Base-by-base conservation (phyloP, 805 yeast genomes). In the Barnettozyma californica region DNA sequence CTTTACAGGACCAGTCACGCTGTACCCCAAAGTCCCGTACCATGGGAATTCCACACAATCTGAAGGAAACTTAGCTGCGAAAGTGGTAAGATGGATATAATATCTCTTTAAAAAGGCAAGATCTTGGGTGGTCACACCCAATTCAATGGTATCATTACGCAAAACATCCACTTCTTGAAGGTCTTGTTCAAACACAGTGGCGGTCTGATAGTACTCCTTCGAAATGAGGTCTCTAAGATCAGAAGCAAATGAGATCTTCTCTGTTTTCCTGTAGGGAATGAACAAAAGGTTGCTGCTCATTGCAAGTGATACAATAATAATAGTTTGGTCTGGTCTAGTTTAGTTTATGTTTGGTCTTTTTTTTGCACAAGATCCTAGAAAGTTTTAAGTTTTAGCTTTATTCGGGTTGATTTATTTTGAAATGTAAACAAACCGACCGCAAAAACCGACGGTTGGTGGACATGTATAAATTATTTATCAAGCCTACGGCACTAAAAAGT, bases 11-110 rank as follows among this genome's bases (percentile, higher is more conserved):
- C 79, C 77, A 8, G 73, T 65, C 2, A 76, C 71, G 18, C 81
- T 68, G 45, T 76, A 75, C 0, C 87, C 83, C 5, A 87, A 65
- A 1, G 88, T 78, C 20, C 83, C 83, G 59, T 69, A 78, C 98
- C 97, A 92, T 0, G 79, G 71, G 54, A 88, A 84, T 35, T 72
- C 75, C 9, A 79, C 66, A 18, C 75, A 69, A 52, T 83, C 84
- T 26, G 71, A 70, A 0, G 94, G 89, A 50, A 91, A 84, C 59
- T 84, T 87, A 43, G 64, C 48, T 34, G 65, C 64, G 8, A 86
- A 48, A 9, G 69, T 68, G 1, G 64, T 50, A 10, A 87, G 53
- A 40, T 74, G 73, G 5, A 65, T 52, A 53, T 71, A 76, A 60
- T 85, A 87, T 40, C 73, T 50, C 39, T 68, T 66, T 31, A 80